These are phyloP conservation scores for Trichoderma asperelloides DNA, from an alignment of 495 filamentous ascomycete genomes.

Conservation along the genomic window DNA sequence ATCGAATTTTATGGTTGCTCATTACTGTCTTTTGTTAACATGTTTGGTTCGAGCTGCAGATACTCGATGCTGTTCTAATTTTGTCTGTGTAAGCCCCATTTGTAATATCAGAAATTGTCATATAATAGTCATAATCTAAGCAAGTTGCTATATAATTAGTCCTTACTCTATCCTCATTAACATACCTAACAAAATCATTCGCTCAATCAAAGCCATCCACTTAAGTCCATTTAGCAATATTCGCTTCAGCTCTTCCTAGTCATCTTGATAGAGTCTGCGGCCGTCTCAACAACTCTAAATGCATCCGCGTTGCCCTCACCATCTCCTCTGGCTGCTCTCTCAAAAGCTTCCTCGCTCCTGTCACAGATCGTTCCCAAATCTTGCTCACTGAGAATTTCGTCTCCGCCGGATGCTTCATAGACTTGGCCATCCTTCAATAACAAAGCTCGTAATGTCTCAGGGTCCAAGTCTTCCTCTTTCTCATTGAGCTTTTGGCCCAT, in stretches of 20 bases:
- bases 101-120: neutral
- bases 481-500: conserved; percentile 47
- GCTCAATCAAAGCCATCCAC: neutral
- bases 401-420: conserved; percentile 44
- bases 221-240: neutral
- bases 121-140: neutral
- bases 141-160: neutral
- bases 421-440: conserved; percentile 58
- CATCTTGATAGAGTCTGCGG: conserved; percentile 32
- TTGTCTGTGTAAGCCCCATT: neutral
- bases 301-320: conserved; percentile 51
- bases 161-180: neutral
- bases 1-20: too few relatives aligned
- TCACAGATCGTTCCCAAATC: conserved; percentile 78
- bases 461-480: conserved; percentile 41
- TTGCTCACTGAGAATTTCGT: conserved; percentile 60
- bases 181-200: neutral
- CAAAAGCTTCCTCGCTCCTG: conserved; percentile 73
- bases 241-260: conserved; percentile 17
- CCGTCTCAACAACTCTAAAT: conserved; percentile 64
- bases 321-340: conserved; percentile 63
- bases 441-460: conserved; percentile 50
- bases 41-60: too few relatives aligned
- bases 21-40: too few relatives aligned
- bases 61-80: too few relatives aligned